phyloP scores from a whole-genome alignment of 768 basidiomycete species.

The Termitomyces sp. region DNA sequence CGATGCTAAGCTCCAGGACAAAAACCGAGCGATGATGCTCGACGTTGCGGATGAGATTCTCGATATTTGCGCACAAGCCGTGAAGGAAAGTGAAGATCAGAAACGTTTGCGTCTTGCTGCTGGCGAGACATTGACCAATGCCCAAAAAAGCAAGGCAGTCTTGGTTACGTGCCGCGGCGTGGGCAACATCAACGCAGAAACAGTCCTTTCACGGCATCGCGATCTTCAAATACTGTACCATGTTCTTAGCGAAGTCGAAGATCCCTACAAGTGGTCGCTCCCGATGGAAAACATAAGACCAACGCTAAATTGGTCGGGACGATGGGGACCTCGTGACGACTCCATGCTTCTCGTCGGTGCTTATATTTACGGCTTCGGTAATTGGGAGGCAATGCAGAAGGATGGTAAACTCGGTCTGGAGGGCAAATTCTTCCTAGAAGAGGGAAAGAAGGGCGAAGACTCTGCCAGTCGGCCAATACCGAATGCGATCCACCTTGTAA shows the following conservation, averaged over 20 bases:
- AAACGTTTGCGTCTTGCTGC: conserved; percentile 70
- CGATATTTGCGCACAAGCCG: conserved; percentile 74
- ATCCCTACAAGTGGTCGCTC: conserved; percentile 79
- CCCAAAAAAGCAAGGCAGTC: conserved; percentile 96
- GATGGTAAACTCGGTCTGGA: conserved; percentile 78
- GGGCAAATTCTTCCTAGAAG: conserved; percentile 97
- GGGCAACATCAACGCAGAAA: conserved; percentile 95
- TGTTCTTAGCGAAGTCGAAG: conserved; percentile 66
- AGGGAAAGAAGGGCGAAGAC: conserved; percentile 93
- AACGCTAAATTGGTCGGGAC: conserved; percentile 93
- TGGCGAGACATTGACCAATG: conserved; percentile 87
- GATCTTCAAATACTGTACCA: conserved; percentile 87
- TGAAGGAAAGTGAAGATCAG: conserved; percentile 79
- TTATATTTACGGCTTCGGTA: conserved; percentile 89
- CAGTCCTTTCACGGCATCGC: conserved; percentile 82
- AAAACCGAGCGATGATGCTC: conserved; percentile 89
- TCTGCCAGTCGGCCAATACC: conserved; percentile 84
- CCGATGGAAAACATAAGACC: conserved; percentile 93
- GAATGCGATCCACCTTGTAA: conserved; percentile 96
- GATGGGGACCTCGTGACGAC: conserved; percentile 91
- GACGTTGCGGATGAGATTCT: conserved; percentile 93
- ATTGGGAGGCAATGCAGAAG: conserved; percentile 94
- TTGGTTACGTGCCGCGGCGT: conserved; percentile 88
- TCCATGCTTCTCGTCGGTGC: conserved; percentile 94
- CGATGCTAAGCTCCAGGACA: conserved; percentile 88